Percentiles rank a stretch among this genome's conserved stretches.
phyloP scores from a whole-genome alignment of 2,329 filamentous ascomycete genomes.

The Dryadomyces quercus-mongolicae region DNA sequence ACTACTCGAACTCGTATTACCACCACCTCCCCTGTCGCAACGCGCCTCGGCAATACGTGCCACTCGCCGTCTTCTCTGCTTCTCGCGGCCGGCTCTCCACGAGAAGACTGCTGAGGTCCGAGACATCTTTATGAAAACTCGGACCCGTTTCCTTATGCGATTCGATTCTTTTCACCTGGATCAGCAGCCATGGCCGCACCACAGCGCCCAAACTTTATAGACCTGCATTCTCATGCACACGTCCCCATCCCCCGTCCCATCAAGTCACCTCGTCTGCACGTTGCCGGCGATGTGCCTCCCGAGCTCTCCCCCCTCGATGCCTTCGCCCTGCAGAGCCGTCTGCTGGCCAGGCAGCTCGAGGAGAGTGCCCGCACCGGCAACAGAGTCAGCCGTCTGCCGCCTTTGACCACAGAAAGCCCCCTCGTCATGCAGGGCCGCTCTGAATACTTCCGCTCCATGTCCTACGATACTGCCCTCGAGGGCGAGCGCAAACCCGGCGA shows the following conservation, averaged over 20 bases:
- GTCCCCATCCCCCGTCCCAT: conserved; percentile 43
- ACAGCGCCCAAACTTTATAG: conserved; percentile 42
- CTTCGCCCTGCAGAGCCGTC: conserved; percentile 80
- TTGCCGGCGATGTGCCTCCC: conserved; percentile 72
- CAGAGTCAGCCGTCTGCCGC: conserved; percentile 75
- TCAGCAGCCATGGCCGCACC: neutral
- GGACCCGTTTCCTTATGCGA: neutral
- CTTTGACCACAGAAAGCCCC: conserved; percentile 71
- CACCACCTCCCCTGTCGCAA: neutral
- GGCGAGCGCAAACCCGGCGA: conserved; percentile 22
- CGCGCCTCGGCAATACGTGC: neutral
- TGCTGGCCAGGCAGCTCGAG: conserved; percentile 79
- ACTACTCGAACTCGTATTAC: neutral
- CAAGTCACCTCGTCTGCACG: conserved; percentile 62
- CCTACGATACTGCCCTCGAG: conserved; percentile 46
- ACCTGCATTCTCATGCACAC: conserved; percentile 46
- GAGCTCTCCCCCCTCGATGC: conserved; percentile 90
- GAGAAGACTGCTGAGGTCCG: neutral
- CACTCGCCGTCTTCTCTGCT: neutral
- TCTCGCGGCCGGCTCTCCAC: neutral
- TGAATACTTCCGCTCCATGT: conserved; percentile 69
- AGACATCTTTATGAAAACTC: neutral
- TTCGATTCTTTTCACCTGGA: neutral
- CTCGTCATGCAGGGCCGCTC: conserved; percentile 62
- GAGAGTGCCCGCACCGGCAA: conserved; percentile 62